These are phyloP conservation scores for Penicillium sp. DNA, from an alignment of 2,329 filamentous ascomycete genomes.

Conservation along the genomic window DNA sequence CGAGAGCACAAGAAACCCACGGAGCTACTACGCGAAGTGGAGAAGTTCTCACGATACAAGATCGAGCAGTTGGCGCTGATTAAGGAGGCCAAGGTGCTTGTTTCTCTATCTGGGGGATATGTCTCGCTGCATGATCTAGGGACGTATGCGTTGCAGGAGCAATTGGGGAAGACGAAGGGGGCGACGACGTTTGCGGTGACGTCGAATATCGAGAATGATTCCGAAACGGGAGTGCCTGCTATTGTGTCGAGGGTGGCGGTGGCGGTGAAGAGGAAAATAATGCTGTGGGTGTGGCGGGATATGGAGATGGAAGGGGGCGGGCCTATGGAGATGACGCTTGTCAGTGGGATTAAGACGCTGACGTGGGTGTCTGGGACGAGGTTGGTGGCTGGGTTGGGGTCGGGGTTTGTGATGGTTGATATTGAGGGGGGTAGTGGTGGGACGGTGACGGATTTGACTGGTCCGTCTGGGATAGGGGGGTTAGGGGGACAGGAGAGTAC, in stretches of 20 bases:
- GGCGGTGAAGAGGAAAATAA: conserved; percentile 77
- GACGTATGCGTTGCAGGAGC: conserved; percentile 72
- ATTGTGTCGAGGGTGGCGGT: conserved; percentile 88
- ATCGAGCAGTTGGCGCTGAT: conserved; percentile 92
- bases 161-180: conserved; percentile 72
- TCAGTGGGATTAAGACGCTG: conserved; percentile 75
- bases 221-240: conserved; percentile 75
- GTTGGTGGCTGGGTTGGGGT: conserved; percentile 81
- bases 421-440: conserved; percentile 62
- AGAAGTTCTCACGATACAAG: conserved; percentile 82
- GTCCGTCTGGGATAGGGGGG: conserved; percentile 62
- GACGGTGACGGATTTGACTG: conserved; percentile 73
- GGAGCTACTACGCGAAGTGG: conserved; percentile 79
- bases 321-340: conserved; percentile 65
- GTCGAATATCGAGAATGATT: conserved; percentile 87
- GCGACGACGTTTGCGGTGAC: conserved; percentile 86
- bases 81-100: conserved; percentile 83
- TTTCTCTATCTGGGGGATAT: conserved; percentile 86
- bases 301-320: conserved; percentile 71
- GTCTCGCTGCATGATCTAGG: conserved; percentile 84
- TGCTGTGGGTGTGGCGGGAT: conserved; percentile 93
- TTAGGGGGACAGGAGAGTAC: too few relatives aligned
- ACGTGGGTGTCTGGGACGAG: conserved; percentile 85
- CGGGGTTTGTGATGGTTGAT: conserved; percentile 83
- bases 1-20: too few relatives aligned